Evolutionary conservation across 1,284 basidiomycete species (phyloP), one percentile per base, ranked within the genome.

Genomic region (Ceratobasidium sp.): DNA sequence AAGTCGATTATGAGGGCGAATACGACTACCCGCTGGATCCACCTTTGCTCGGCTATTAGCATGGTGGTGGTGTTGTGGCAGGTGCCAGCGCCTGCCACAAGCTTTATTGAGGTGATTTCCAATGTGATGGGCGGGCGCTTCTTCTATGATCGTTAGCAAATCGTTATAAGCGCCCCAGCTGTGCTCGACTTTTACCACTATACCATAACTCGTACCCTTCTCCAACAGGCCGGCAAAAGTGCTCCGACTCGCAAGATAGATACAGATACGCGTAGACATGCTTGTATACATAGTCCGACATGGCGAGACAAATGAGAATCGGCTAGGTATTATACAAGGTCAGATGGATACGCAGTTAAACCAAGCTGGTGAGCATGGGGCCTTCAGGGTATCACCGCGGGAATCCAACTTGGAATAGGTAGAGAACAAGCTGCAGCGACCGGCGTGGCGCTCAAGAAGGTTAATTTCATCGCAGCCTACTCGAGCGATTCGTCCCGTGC

Each of bases 1-100:
- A 97, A 90, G 84, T 97, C 95, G 68, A 97, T 88, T 35, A 97
- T 88, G 50, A 97, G 86, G 1, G 95, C 95, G 77, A 93, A 83
- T 83, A 96, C 92, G 67, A 97, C 95, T 79, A 96, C 88, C 2
- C 88, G 91, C 83, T 93, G 90, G 75, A 95, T 66, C 73, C 73
- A 75, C 41, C 66, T 75, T 48, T 89, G 30, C 50, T 75, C 33
- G 10, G 16, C 44, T 18, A 30, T 46, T 60, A 41, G 44, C 73
- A 75, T 75, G n/a, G 48, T 68, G 23, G 66, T 68, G 60, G 60
- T 44, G 35, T 44, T 38, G 60, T 41, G 60, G 10, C 16, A 18
- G 30, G 8, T 64, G 60, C 18, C 38, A 64, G 38, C 60, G n/a
- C 60, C 12, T 20, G 38, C 35, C 6, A 44, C 60, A 64, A n/a